Evolutionary conservation across 148 eudicot genomes (phyloP).

Genomic region (Oxyria digyna): DNA sequence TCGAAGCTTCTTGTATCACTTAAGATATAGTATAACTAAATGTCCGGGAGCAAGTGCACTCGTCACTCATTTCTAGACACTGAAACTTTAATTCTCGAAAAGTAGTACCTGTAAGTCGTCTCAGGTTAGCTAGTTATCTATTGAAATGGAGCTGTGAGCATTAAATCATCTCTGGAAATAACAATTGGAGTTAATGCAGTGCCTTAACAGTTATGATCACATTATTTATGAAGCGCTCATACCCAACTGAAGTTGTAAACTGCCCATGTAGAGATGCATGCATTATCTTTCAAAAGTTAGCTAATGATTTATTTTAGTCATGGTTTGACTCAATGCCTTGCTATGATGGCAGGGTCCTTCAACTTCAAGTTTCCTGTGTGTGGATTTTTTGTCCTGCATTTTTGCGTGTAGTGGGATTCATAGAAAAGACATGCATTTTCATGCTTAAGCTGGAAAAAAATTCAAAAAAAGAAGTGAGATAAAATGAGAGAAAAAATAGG

Average conservation of each 20-base stretch:
- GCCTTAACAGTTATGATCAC: background rate
- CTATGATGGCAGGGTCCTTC: conserved; percentile 8
- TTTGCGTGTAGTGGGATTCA: background rate
- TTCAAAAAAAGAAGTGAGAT: background rate
- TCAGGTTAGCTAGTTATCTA: background rate
- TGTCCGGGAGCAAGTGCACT: background rate
- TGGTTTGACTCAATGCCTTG: conserved; percentile 10
- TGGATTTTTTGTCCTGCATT: background rate
- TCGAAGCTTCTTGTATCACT: background rate
- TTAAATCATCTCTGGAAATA: background rate
- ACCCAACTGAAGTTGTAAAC: background rate
- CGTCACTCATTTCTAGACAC: background rate
- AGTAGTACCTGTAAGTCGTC: background rate
- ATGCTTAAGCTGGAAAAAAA: conserved; percentile 1
- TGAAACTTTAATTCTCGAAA: background rate
- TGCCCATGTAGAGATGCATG: background rate
- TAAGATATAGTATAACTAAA: background rate
- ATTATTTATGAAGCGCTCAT: background rate
- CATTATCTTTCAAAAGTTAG: background rate
- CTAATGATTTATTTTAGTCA: conserved; percentile 1
- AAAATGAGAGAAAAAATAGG: background rate
- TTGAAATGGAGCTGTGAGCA: background rate
- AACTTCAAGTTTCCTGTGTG: conserved; percentile 5
- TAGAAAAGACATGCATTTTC: background rate
- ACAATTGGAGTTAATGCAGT: background rate